phyloP scores from a whole-genome alignment of 2,329 filamentous ascomycete genomes.

The Xylaria sp. region DNA sequence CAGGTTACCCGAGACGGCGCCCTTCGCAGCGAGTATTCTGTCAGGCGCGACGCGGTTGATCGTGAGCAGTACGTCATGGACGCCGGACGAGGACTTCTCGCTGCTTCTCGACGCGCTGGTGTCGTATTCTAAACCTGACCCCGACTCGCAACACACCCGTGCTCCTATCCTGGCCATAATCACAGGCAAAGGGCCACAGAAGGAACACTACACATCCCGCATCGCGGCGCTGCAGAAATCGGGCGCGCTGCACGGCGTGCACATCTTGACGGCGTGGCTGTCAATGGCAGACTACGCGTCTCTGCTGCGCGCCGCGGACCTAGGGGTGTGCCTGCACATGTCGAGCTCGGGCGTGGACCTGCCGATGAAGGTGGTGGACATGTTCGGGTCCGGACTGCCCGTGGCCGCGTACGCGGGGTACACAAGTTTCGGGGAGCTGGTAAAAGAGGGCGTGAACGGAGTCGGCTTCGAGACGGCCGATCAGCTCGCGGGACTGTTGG shows the following conservation, averaged over 20 bases:
- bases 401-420: constrained; percentile 89
- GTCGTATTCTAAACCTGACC: constrained; percentile 60
- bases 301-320: constrained; percentile 84
- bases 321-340: constrained; percentile 91
- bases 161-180: constrained; percentile 82
- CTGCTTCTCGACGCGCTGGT: constrained; percentile 85
- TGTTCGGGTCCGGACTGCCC: constrained; percentile 94
- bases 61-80: constrained; percentile 97
- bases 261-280: constrained; percentile 85
- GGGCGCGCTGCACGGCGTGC: constrained; percentile 74
- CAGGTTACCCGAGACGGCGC: constrained; percentile 70
- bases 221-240: constrained; percentile 70
- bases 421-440: constrained; percentile 89
- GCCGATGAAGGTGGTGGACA: constrained; percentile 99
- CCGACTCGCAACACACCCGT: not conserved
- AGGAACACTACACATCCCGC: constrained; percentile 74
- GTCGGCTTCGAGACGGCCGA: constrained; percentile 79
- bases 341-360: constrained; percentile 95
- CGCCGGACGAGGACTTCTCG: constrained; percentile 93
- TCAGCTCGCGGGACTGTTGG: constrained; percentile 72
- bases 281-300: constrained; percentile 84
- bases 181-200: constrained; percentile 91
- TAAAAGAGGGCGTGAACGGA: constrained; percentile 87
- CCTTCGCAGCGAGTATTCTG: constrained; percentile 68
- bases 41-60: constrained; percentile 72